These are phyloP conservation scores for Saccharomycopsis phalli DNA, from an alignment of 1,139 yeast species.

Conservation along the genomic window DNA sequence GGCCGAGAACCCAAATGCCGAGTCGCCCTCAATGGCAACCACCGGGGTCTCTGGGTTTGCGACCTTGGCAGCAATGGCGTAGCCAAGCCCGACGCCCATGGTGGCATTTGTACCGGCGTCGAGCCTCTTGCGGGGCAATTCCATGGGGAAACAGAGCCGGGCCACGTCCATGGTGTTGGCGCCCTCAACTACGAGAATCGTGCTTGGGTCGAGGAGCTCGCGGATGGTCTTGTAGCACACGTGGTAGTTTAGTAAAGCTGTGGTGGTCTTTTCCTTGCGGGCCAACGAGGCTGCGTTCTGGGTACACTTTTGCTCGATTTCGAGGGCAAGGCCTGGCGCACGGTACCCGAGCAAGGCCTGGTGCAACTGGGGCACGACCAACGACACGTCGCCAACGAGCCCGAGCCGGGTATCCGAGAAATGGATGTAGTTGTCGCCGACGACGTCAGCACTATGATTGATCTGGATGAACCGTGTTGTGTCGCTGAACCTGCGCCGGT, in stretches of 20 bases:
- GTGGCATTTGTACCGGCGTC: constrained; percentile 70
- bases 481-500: constrained; percentile 38
- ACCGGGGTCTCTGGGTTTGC: constrained; percentile 38
- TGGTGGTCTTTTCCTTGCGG: constrained; percentile 24
- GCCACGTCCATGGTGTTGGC: constrained; percentile 67
- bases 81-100: constrained; percentile 63
- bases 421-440: constrained; percentile 32
- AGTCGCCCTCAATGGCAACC: constrained; percentile 59
- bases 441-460: constrained; percentile 38
- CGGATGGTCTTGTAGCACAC: constrained; percentile 44
- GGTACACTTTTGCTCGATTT: constrained; percentile 27
- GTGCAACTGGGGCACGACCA: constrained; percentile 33
- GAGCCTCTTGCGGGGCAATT: constrained; percentile 42
- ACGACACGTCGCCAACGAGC: constrained; percentile 41
- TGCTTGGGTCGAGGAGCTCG: constrained; percentile 28
- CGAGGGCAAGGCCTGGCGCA: constrained; percentile 28
- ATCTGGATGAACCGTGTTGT: constrained; percentile 44
- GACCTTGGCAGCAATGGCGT: constrained; percentile 52
- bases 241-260: constrained; percentile 37
- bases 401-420: constrained; percentile 26
- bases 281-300: constrained; percentile 33
- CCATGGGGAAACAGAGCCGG: constrained; percentile 47
- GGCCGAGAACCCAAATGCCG: constrained; percentile 64
- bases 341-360: constrained; percentile 24
- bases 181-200: constrained; percentile 49